Conservation (phyloP, 2,329 filamentous ascomycete species). For the Trichoderma harzianum region DNA sequence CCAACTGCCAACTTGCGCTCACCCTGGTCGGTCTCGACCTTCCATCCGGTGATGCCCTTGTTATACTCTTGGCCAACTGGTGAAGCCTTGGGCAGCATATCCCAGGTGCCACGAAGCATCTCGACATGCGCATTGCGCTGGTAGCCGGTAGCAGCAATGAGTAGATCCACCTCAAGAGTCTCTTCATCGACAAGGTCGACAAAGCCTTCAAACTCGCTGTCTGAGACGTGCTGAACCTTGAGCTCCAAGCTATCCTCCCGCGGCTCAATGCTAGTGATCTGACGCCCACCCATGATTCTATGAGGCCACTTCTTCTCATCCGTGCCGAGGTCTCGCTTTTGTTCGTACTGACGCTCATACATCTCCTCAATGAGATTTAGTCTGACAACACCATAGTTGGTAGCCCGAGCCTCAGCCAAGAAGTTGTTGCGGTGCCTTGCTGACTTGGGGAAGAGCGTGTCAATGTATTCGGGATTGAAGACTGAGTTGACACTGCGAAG, state of each 20-base stretch:
- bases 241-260: conserved; percentile 54
- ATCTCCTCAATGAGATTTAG: conserved; percentile 86
- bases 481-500: conserved; percentile 81
- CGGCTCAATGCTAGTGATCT: conserved; percentile 60
- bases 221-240: conserved; percentile 49
- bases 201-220: conserved; percentile 41
- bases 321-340: conserved; percentile 65
- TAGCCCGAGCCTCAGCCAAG: conserved; percentile 70
- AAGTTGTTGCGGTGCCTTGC: conserved; percentile 57
- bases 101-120: conserved; percentile 65
- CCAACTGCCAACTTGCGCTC: conserved; percentile 60
- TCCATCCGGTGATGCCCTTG: conserved; percentile 41
- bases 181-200: conserved; percentile 47
- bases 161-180: conserved; percentile 69
- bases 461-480: conserved; percentile 85
- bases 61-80: conserved; percentile 28
- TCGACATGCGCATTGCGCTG: conserved; percentile 71
- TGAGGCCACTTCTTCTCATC: conserved; percentile 77
- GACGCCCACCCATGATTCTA: conserved; percentile 68
- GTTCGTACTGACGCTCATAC: conserved; percentile 84
- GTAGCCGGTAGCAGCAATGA: conserved; percentile 89
- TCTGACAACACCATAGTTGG: conserved; percentile 93
- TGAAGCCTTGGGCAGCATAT: conserved; percentile 59
- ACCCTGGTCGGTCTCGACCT: conserved; percentile 37
- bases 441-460: conserved; percentile 68